Evolutionary conservation across 2,329 filamentous ascomycete species (phyloP), one percentile per base, ranked within the genome.

Genomic region (Claviceps sorghi): DNA sequence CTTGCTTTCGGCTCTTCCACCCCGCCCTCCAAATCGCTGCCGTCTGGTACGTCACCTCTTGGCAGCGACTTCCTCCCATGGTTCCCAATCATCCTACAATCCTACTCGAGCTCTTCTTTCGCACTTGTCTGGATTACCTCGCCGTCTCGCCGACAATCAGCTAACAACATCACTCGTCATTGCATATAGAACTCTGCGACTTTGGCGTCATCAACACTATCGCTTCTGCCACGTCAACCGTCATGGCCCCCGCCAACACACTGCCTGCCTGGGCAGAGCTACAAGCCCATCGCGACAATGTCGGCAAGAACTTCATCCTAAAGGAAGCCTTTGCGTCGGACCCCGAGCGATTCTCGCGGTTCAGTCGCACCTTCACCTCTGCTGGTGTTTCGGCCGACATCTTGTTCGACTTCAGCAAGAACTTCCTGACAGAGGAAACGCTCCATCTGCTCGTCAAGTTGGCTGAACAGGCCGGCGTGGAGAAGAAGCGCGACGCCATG

Each of bases 401-500:
- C 64, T 80, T 98, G 58, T 98, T 97, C 71, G 93, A 98, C 72
- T 98, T 95, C 74, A 93, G 86, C 76, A 98, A 98, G 82, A 98
- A 98, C 80, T 90, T 98, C 71, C 70, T 97, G 63, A 93, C 86
- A 56, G 87, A 95, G 61, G 90, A 97, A 72, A 97, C 91, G 4
- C 76, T 97, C 50, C 77, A 84, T 58, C 78, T 95, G 49, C 80
- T 98, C 51, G 77, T 94, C 62, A 84, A 95, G 75, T 82, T 98
- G 30, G 93, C 93, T 57, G 84, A 90, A 72, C 86, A 97, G 73
- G 89, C 91, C 58, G 84, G 84, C 60, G 71, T 98, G 41, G 90
- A 95, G 76, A 80, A 94, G 76, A 87, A 96, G 67, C 86, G 93
- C 58, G 91, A 98, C 80, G 83, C 84, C 65, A 95, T 98, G 90